Conservation (phyloP, 129 eudicot genomes). For the Centrapalus pauciflorus region DNA sequence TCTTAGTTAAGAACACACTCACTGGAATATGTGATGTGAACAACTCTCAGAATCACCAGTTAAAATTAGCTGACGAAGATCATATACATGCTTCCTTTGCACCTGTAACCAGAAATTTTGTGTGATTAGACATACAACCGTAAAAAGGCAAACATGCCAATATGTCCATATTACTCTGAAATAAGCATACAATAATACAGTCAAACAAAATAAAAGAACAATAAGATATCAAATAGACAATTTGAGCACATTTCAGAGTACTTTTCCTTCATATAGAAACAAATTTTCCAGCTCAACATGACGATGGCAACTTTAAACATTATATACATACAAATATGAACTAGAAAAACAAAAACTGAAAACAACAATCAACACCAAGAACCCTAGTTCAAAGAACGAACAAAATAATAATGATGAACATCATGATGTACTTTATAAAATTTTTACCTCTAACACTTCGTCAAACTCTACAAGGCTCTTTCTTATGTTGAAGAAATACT, state of each 20-base stretch:
- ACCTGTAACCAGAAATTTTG: constrained; percentile 51
- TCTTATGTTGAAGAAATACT: constrained; percentile 79
- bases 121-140: constrained; percentile 4
- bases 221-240: background rate
- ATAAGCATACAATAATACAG: background rate
- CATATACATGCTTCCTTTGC: constrained; percentile 95
- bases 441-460: constrained; percentile 93
- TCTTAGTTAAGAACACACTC: constrained; percentile 29
- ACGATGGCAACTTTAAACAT: background rate
- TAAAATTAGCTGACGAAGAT: constrained; percentile 83
- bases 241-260: background rate
- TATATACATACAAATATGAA: background rate
- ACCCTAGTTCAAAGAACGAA: background rate
- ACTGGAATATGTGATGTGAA: constrained; percentile 83
- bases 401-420: background rate
- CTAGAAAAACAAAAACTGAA: background rate
- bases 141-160: too few relatives aligned
- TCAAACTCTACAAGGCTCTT: constrained; percentile 97
- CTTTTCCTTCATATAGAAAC: background rate
- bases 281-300: background rate
- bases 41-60: constrained; percentile 80
- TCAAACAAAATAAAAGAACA: background rate
- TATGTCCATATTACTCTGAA: too few relatives aligned
- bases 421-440: background rate
- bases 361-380: background rate